Percentiles rank a stretch among this genome's conserved stretches.
These are phyloP conservation scores for Celoporthe dispersa DNA, from an alignment of 2,329 filamentous ascomycete genomes.

Conservation along the genomic window DNA sequence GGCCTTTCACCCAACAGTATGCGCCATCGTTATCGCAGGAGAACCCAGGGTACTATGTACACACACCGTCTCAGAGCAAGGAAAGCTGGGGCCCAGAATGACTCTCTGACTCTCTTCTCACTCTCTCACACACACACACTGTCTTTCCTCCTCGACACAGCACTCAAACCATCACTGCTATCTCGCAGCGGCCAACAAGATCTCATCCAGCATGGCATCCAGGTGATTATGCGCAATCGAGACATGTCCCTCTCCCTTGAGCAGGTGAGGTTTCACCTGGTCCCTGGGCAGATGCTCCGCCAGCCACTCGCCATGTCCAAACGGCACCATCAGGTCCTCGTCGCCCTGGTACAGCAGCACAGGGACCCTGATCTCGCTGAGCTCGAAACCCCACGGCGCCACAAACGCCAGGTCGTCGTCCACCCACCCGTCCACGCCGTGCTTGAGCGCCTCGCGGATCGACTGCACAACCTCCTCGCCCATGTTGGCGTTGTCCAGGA, in stretches of 20 bases:
- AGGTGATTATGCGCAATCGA: conserved; percentile 11
- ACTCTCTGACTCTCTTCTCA: neutral
- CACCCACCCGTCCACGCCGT: conserved; percentile 33
- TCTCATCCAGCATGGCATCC: conserved; percentile 23
- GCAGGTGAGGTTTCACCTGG: conserved; percentile 30
- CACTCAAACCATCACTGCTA: neutral
- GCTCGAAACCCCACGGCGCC: conserved; percentile 34
- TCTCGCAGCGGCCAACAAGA: conserved; percentile 20
- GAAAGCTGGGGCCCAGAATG: neutral
- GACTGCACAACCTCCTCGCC: conserved; percentile 17
- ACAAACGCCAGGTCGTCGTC: conserved; percentile 35
- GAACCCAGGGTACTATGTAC: no score
- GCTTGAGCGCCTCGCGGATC: conserved; percentile 29
- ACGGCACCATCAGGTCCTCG: conserved; percentile 35
- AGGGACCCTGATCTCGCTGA: conserved; percentile 33
- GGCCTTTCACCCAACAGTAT: neutral
- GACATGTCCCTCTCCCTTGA: conserved; percentile 34
- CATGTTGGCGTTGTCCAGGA: conserved; percentile 14
- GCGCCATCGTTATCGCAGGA: conserved; percentile 7
- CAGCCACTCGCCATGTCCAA: conserved; percentile 34
- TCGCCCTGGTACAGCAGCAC: conserved; percentile 34
- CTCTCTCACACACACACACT: no score
- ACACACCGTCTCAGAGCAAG: neutral
- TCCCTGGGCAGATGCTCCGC: conserved; percentile 32
- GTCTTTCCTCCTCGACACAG: no score